Percentiles rank a stretch among this genome's conserved stretches.
phyloP scores from a whole-genome alignment of 2,329 filamentous ascomycete species.

The Chalaropsis ovoidea region DNA sequence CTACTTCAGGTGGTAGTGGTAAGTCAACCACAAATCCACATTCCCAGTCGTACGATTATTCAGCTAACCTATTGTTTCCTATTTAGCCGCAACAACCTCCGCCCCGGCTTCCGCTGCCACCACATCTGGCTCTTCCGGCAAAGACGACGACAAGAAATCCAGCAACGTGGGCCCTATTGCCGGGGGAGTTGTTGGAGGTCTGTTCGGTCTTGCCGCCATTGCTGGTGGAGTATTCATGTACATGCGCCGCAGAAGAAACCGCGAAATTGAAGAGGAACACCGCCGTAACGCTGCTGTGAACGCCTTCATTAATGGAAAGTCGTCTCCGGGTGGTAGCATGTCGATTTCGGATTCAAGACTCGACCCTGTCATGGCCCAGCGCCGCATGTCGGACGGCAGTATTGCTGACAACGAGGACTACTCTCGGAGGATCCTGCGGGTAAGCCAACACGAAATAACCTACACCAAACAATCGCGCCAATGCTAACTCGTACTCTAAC shows the following conservation, averaged over 20 bases:
- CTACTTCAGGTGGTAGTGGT: slow-evolving; percentile 23
- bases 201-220: slow-evolving; percentile 57
- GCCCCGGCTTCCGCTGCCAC: slow-evolving; percentile 30
- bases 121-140: slow-evolving; percentile 20
- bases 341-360: slow-evolving; percentile 75
- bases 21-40: not conserved
- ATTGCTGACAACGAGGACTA: slow-evolving; percentile 97
- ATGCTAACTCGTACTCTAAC: not conserved
- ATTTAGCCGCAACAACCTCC: slow-evolving; percentile 25
- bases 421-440: slow-evolving; percentile 89
- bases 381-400: slow-evolving; percentile 84
- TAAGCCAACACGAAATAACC: slow-evolving; percentile 39
- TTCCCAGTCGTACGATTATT: not conserved
- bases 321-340: slow-evolving; percentile 52
- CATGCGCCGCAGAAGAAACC: slow-evolving; percentile 63
- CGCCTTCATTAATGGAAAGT: slow-evolving; percentile 58
- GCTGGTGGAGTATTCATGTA: slow-evolving; percentile 62
- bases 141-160: slow-evolving; percentile 31
- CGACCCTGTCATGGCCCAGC: slow-evolving; percentile 73
- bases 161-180: slow-evolving; percentile 76
- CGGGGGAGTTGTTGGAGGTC: slow-evolving; percentile 76
- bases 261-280: slow-evolving; percentile 74
- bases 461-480: not conserved
- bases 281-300: slow-evolving; percentile 69
- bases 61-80: slow-evolving; percentile 1